A percentile compares a stretch with the other conserved stretches of the same genome.
Evolutionary conservation across 148 eudicot genomes (phyloP).

Genomic region (Arctostaphylos glauca): DNA sequence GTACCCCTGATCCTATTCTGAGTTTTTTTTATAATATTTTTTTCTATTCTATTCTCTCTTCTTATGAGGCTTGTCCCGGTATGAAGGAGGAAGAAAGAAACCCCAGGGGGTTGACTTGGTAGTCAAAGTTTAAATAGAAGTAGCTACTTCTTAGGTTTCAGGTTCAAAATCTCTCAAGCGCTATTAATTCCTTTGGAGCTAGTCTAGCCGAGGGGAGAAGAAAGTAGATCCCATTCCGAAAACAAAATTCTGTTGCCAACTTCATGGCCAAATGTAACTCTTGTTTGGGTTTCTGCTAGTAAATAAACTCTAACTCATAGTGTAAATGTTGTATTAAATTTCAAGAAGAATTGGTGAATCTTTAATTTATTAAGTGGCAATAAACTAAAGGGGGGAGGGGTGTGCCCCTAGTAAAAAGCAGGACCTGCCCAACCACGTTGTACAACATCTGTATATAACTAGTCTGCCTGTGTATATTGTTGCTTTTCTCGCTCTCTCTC

Average conservation of each 20-base stretch:
- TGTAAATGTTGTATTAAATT: neutral
- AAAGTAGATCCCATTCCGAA: neutral
- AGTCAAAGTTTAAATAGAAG: too few relatives aligned
- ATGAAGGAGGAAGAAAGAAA: too few relatives aligned
- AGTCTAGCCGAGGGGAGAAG: too few relatives aligned
- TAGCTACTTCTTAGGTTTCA: too few relatives aligned
- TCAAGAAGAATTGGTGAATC: neutral
- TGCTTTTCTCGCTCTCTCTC: slow-evolving; percentile 4
- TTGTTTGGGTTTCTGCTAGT: neutral
- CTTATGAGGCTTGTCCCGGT: too few relatives aligned
- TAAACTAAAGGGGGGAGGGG: neutral
- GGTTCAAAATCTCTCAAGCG: too few relatives aligned
- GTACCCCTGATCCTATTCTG: too few relatives aligned
- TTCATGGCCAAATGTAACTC: too few relatives aligned
- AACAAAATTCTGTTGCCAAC: neutral
- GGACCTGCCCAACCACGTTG: neutral
- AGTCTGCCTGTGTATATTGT: neutral
- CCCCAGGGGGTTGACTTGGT: too few relatives aligned
- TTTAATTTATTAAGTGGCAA: neutral
- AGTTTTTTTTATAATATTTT: too few relatives aligned
- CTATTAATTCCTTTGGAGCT: too few relatives aligned
- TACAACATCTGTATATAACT: neutral
- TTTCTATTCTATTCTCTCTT: too few relatives aligned
- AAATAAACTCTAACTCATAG: neutral
- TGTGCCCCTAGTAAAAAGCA: slow-evolving; percentile 7